These are phyloP conservation scores for Kuraishia hungarica DNA, from an alignment of 805 yeast genomes.

Conservation along the genomic window DNA sequence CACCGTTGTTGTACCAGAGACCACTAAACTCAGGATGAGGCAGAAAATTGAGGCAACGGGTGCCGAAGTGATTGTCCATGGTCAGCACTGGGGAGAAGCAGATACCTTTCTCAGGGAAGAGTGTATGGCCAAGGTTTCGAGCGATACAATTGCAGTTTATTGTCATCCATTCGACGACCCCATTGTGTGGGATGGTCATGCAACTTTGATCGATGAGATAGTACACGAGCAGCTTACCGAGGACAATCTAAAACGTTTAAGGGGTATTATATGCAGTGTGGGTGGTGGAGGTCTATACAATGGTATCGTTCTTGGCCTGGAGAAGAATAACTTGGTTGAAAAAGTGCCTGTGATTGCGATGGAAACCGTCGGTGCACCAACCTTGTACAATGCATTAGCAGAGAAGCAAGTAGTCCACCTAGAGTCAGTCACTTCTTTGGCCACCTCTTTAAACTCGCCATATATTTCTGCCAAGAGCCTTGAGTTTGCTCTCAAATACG, in stretches of 20 bases:
- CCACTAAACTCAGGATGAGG: constrained; percentile 36
- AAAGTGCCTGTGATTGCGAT: constrained; percentile 35
- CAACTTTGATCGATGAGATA: constrained; percentile 37
- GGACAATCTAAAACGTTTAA: constrained; percentile 18
- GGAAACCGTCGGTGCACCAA: constrained; percentile 59
- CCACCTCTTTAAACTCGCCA: constrained; percentile 57
- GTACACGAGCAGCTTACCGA: constrained; percentile 13
- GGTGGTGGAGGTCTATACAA: constrained; percentile 54
- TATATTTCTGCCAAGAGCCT: constrained; percentile 43
- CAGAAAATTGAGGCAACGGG: constrained; percentile 36
- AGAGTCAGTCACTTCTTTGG: constrained; percentile 39
- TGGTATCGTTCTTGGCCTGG: constrained; percentile 39
- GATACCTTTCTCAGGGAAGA: constrained; percentile 30
- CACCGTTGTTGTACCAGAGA: constrained; percentile 53
- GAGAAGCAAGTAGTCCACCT: constrained; percentile 35
- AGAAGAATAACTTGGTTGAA: constrained; percentile 17
- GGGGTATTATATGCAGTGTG: constrained; percentile 43
- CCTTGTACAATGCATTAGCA: constrained; percentile 41
- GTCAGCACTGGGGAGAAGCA: constrained; percentile 41
- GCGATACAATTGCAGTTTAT: constrained; percentile 28
- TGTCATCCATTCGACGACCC: constrained; percentile 50
- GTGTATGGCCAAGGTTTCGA: constrained; percentile 15
- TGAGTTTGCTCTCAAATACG: constrained; percentile 30
- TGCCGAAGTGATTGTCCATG: constrained; percentile 40
- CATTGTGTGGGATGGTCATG: constrained; percentile 47